Conservation (phyloP, 2,329 filamentous ascomycete species). For the Fusarium algeriense region DNA sequence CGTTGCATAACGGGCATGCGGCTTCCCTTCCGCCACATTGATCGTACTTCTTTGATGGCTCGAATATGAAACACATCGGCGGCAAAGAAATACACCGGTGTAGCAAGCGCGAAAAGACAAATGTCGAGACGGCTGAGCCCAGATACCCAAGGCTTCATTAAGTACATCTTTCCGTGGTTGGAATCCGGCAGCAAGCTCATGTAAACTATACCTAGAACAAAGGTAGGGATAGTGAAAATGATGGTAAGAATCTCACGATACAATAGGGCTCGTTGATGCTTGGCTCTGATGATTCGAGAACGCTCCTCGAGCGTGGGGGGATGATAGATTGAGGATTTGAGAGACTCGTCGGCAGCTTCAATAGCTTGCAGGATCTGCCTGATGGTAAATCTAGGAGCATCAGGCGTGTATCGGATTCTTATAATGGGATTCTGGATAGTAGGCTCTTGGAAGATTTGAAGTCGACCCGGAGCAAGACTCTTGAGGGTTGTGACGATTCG, state of each 20-base stretch:
- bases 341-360: constrained; percentile 71
- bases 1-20: constrained; percentile 77
- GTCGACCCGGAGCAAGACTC: constrained; percentile 61
- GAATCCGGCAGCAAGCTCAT: constrained; percentile 80
- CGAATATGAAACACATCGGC: constrained; percentile 87
- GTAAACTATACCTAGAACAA: constrained; percentile 89
- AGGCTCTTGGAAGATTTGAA: constrained; percentile 67
- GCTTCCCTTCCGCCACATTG: constrained; percentile 82
- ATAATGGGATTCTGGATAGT: constrained; percentile 75
- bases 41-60: constrained; percentile 81
- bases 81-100: constrained; percentile 87
- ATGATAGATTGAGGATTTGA: constrained; percentile 79
- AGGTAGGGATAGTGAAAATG: constrained; percentile 81
- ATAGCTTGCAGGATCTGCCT: constrained; percentile 79
- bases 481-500: constrained; percentile 67
- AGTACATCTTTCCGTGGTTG: constrained; percentile 69
- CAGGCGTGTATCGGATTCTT: constrained; percentile 76
- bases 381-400: constrained; percentile 77
- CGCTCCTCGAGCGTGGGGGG: constrained; percentile 87
- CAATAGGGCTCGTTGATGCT: constrained; percentile 76
- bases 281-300: constrained; percentile 76
- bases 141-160: constrained; percentile 78
- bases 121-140: constrained; percentile 84
- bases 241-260: constrained; percentile 78
- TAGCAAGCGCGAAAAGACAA: constrained; percentile 83